A percentile compares a stretch with the other conserved stretches of the same genome.
phyloP scores from a whole-genome alignment of 1,284 basidiomycete species.

The Malassezia obtusa region DNA sequence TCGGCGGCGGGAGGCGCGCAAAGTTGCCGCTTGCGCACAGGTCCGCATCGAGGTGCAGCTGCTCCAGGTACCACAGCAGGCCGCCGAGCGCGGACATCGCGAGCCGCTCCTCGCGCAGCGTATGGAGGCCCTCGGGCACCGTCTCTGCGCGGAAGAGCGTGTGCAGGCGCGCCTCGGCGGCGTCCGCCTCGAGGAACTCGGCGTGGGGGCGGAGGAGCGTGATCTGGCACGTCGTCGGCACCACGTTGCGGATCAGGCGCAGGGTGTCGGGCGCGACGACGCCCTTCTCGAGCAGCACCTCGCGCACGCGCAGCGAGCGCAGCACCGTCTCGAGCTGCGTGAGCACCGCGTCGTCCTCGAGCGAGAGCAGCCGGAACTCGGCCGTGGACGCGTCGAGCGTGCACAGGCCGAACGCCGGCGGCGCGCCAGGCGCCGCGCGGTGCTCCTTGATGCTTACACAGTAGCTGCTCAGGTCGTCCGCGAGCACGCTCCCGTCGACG shows the following conservation, averaged over 20 bases:
- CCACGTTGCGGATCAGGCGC: conserved; percentile 33
- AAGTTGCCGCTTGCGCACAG: conserved; percentile 45
- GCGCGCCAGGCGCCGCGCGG: conserved; percentile 9
- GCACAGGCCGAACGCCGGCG: conserved; percentile 68
- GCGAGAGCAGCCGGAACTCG: conserved; percentile 81
- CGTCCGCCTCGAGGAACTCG: conserved; percentile 36
- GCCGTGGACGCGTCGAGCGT: conserved; percentile 93
- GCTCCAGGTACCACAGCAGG: conserved; percentile 40
- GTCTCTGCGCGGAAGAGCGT: conserved; percentile 22
- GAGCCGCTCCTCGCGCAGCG: conserved; percentile 25
- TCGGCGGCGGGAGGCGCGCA: conserved; percentile 36
- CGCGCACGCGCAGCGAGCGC: conserved; percentile 83
- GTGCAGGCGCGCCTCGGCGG: conserved; percentile 28
- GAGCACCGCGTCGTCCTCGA: conserved; percentile 82
- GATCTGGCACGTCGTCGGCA: conserved; percentile 33
- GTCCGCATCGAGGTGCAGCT: conserved; percentile 43
- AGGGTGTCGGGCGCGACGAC: conserved; percentile 29
- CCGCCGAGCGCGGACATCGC: conserved; percentile 42
- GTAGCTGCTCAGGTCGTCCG: conserved; percentile 87
- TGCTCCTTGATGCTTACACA: conserved; percentile 74
- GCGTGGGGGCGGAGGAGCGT: conserved; percentile 40
- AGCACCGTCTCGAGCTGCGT: conserved; percentile 89
- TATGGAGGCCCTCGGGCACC: conserved; percentile 30
- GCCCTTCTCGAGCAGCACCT: conserved; percentile 83
- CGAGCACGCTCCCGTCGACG: conserved; percentile 77